A percentile compares a stretch with the other conserved stretches of the same genome.
These are phyloP conservation scores for Boletus pseudopeckii DNA, from an alignment of 768 basidiomycete species.

Conservation along the genomic window DNA sequence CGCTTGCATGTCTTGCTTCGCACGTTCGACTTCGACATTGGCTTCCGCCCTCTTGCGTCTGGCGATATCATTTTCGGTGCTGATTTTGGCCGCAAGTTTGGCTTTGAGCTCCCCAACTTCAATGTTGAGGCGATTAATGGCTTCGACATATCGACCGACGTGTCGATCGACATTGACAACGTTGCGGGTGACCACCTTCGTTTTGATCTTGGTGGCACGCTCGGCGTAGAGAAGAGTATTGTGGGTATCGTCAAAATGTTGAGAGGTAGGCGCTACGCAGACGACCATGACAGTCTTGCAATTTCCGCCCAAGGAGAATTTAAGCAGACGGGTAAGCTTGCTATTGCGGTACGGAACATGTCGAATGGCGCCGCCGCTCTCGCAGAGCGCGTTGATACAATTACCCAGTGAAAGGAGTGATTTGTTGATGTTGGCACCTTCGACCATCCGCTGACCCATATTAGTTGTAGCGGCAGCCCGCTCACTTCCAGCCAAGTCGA, in stretches of 20 bases:
- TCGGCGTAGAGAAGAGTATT: conserved; percentile 98
- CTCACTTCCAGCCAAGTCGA: conserved; percentile 97
- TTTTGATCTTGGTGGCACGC: conserved; percentile 97
- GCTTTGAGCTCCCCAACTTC: conserved; percentile 86
- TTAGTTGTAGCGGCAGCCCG: conserved; percentile 94
- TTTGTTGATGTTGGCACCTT: conserved; percentile 99
- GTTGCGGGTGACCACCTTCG: conserved; percentile 93
- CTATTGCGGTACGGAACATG: conserved; percentile 98
- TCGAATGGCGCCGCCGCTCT: conserved; percentile 81
- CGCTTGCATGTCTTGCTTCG: conserved; percentile 65
- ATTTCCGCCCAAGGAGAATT: conserved; percentile 97
- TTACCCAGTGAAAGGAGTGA: conserved; percentile 95
- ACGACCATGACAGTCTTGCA: conserved; percentile 99
- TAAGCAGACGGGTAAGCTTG: conserved; percentile 95
- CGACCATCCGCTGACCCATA: conserved; percentile 97
- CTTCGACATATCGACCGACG: conserved; percentile 92
- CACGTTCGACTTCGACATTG: conserved; percentile 66
- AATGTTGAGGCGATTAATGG: conserved; percentile 82
- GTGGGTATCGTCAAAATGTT: conserved; percentile 97
- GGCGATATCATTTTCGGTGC: conserved; percentile 57
- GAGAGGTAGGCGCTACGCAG: conserved; percentile 91
- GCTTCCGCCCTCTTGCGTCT: conserved; percentile 71
- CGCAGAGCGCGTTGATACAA: conserved; percentile 98
- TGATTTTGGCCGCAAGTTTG: conserved; percentile 71
- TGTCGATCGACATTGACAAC: conserved; percentile 93